A percentile compares a stretch with the other conserved stretches of the same genome.
phyloP scores from a whole-genome alignment of 306 rosid genomes.

The Acmispon strigosus region DNA sequence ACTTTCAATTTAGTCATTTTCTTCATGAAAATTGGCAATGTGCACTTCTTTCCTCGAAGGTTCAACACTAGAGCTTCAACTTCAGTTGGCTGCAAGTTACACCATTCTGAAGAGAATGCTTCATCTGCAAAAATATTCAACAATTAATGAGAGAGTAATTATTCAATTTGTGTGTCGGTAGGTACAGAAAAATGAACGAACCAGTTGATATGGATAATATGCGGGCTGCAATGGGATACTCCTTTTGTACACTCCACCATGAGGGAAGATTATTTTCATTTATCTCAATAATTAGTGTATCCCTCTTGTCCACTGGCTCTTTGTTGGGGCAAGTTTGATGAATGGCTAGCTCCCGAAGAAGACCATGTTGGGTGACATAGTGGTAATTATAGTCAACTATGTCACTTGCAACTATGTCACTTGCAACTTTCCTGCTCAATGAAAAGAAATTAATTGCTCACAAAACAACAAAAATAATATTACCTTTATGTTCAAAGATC shows the following conservation, averaged over 20 bases:
- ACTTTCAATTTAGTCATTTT: constrained; percentile 46
- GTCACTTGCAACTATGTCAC: constrained; percentile 14
- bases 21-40: constrained; percentile 35
- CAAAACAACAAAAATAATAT: not conserved
- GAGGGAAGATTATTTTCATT: constrained; percentile 33
- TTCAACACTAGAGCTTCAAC: constrained; percentile 51
- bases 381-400: constrained; percentile 30
- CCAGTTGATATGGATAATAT: constrained; percentile 35
- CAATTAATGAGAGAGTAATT: too few species aligned
- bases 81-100: constrained; percentile 25
- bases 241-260: constrained; percentile 36
- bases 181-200: constrained; percentile 12
- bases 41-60: constrained; percentile 19
- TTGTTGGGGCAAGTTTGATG: constrained; percentile 19
- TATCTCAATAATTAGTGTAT: constrained; percentile 35
- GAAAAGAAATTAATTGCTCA: not conserved
- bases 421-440: constrained; percentile 30
- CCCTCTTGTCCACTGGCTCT: constrained; percentile 23
- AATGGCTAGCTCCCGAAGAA: constrained; percentile 59
- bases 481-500: not conserved
- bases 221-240: not conserved
- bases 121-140: constrained; percentile 40
- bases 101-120: constrained; percentile 32
- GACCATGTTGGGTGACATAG: constrained; percentile 39
- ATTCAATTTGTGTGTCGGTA: too few species aligned